phyloP scores from a whole-genome alignment of 202 grass and related monocot species.

The Hordeum pubiflorum region DNA sequence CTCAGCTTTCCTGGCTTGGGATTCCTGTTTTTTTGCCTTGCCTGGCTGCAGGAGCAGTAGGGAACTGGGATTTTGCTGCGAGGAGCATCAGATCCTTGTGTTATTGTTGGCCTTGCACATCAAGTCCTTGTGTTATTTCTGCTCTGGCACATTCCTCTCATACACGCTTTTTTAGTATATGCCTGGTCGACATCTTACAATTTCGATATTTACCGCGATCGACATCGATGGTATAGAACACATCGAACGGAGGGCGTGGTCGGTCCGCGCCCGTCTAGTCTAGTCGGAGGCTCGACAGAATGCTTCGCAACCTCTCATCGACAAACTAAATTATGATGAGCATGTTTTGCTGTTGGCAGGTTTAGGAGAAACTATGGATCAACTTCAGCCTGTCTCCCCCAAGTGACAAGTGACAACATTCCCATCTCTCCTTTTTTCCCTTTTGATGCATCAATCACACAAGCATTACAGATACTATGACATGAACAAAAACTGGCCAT shows the following conservation, averaged over 20 bases:
- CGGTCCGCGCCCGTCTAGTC: conserved; percentile 42
- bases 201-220: conserved; percentile 23
- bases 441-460: not conserved
- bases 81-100: not conserved
- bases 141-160: not conserved
- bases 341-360: not conserved
- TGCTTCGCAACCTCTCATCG: not conserved
- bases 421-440: not conserved
- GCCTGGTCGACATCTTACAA: conserved; percentile 15
- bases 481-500: not conserved
- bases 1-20: not conserved
- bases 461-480: not conserved
- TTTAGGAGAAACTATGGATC: not conserved
- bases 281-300: conserved; percentile 23
- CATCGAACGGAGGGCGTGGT: conserved; percentile 30
- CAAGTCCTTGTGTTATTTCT: too few relatives aligned
- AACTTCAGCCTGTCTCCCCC: not conserved
- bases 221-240: conserved; percentile 9
- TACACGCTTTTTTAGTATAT: not conserved
- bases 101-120: not conserved
- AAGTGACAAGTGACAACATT: not conserved
- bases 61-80: conserved; percentile 69
- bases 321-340: not conserved
- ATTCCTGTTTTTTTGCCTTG: conserved; percentile 1
- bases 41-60: conserved; percentile 22